Evolutionary conservation across 768 basidiomycete genomes (phyloP), one percentile per base, ranked within the genome.

Genomic region (Pleurotus citrinopileatus): DNA sequence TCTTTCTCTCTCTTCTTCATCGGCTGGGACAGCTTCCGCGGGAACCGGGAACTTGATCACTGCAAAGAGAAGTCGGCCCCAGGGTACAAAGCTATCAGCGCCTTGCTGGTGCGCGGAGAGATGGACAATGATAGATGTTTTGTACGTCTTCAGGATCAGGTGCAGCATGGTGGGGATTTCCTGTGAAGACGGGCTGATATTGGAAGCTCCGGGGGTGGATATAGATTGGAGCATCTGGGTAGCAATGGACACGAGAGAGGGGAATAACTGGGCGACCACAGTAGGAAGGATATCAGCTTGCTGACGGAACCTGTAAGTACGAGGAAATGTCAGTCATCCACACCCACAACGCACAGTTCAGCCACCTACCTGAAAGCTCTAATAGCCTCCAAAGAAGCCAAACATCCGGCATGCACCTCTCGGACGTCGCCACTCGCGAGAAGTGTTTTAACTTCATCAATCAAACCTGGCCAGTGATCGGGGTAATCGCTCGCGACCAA

Each of bases 61-160:
- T 46, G 80, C 76, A 70, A 95, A 93, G 40, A 95, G 72, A 15
- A 95, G 79, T 42, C 82, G 79, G 4, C 91, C 92, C 94, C 94
- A 96, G 0, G 92, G 90, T 15, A 94, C 84, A 42, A 95, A 75
- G 47, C 84, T 87, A 46, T 87, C 87, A 0, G 80, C 63, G 56
- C 73, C 80, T 64, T 92, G 92, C 58, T 94, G 92, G 59, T 91
- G 89, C 4, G 65, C 50, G 52, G 82, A 84, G 19, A 96, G 77
- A 52, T 85, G 79, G 34, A 89, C 76, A n/a, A 86, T 76, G 65
- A 91, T 89, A 44, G 85, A 87, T 0, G 84, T 86, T 63, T 85
- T 89, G 76, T 96, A 96, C 0, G 89, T 79, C 64, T 96, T 95
- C 56, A 94, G 75, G 55, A 95, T 89, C 48, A 92, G 78, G 62